phyloP scores from a whole-genome alignment of 2,329 filamentous ascomycete genomes.

The Zasmidium angulare region DNA sequence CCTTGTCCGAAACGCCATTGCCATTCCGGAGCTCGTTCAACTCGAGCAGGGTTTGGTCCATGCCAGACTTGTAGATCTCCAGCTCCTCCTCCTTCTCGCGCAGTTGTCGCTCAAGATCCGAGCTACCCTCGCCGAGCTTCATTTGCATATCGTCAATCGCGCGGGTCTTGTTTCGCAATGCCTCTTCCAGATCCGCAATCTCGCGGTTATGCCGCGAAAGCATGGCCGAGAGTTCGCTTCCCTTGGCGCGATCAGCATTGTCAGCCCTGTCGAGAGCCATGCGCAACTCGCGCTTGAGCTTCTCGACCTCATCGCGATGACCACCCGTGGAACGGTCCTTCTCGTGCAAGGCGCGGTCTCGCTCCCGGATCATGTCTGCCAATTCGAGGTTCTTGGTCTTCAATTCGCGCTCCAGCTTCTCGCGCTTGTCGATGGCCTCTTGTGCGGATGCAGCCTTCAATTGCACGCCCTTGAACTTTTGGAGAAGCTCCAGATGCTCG shows the following conservation, averaged over 20 bases:
- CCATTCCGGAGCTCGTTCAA: constrained; percentile 76
- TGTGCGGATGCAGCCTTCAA: constrained; percentile 95
- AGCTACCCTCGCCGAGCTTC: constrained; percentile 75
- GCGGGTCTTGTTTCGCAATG: constrained; percentile 80
- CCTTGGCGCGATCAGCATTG: constrained; percentile 88
- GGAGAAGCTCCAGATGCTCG: constrained; percentile 89
- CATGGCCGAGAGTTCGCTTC: constrained; percentile 91
- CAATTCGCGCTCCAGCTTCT: constrained; percentile 94
- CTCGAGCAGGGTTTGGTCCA: constrained; percentile 94
- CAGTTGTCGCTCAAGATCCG: constrained; percentile 80
- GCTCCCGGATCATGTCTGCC: constrained; percentile 96
- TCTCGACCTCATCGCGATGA: constrained; percentile 91
- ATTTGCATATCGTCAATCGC: constrained; percentile 80
- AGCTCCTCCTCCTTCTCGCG: constrained; percentile 97
- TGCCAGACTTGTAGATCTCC: constrained; percentile 95
- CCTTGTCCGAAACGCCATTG: constrained; percentile 67
- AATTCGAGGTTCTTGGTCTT: constrained; percentile 99
- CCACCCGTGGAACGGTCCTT: constrained; percentile 83
- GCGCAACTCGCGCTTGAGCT: constrained; percentile 87
- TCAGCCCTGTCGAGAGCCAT: constrained; percentile 90
- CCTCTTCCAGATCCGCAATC: constrained; percentile 94
- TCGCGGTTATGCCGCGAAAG: constrained; percentile 95
- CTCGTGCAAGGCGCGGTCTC: constrained; percentile 89
- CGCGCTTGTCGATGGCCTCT: constrained; percentile 89
- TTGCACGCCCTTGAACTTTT: constrained; percentile 95